Base-by-base conservation (phyloP, 2,329 filamentous ascomycete species). In the Emmonsia crescens region DNA sequence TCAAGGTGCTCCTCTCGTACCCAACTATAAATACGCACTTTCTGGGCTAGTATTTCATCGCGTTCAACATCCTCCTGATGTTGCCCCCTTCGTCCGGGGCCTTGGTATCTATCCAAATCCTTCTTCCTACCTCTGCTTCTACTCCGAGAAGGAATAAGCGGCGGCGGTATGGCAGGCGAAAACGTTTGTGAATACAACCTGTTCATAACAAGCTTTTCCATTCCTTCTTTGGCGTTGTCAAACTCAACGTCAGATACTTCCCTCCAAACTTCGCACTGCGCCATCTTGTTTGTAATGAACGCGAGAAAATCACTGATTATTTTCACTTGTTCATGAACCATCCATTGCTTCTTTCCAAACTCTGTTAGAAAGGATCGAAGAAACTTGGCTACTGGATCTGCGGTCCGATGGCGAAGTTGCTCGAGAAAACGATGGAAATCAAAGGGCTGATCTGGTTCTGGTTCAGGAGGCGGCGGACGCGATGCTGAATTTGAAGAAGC, bases 121-220 rank as follows among this genome's bases (percentile, higher is more conserved):
- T 85, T 86, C 69, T 85, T 80, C 75, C 84, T 86, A 29, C 86
- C 83, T 73, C 88, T 86, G 40, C 84, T 82, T 24, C 85, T 72
- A 60, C 72, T 78, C 60, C 76, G 68, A 5, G 76, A 85, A 29
- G 88, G 83, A 42, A 88, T 82, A 64, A 91, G 88, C 3, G 91
- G 88, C 0, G 90, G 82, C 3, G 91, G 85, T 65, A 99, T 99
- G 16, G 90, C 90, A 0, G 94, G 94, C 0, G 93, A 96, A 73
- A 99, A 99, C 0, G 94, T 97, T 74, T 99, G 94, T 0, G 86
- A 85, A 74, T 99, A 99, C 4, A 99, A 78, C 61, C 95, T 82
- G 73, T 99, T 99, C 95, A 99, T 99, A 67, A 99, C 95, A 3
- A 99, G 82, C 74, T 99, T 99, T 78, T 99, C 94, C 94, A 99